Evolutionary conservation across 2,329 filamentous ascomycete genomes (phyloP).

Genomic region (Drechslera avenae): DNA sequence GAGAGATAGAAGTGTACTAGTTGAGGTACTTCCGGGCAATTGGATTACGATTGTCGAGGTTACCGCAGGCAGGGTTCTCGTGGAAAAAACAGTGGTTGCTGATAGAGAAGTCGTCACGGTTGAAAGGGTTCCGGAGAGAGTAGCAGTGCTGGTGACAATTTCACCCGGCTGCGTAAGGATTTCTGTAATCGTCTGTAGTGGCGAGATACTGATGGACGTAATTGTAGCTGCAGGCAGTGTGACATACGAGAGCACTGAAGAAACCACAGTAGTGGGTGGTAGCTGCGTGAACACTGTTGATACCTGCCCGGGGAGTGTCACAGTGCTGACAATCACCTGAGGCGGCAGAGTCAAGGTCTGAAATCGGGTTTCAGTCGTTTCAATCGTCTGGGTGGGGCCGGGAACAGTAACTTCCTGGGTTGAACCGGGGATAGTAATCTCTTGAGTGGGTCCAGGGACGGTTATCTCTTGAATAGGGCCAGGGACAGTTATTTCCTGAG

Average conservation of each 20-base stretch:
- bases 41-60: conserved; percentile 10
- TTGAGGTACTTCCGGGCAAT: conserved; percentile 23
- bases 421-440: not conserved
- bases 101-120: not conserved
- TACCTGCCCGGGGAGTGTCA: conserved; percentile 22
- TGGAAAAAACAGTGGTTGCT: conserved; percentile 11
- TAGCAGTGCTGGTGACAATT: conserved; percentile 7
- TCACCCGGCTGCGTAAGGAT: conserved; percentile 16
- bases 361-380: conserved; percentile 11
- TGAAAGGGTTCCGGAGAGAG: conserved; percentile 4
- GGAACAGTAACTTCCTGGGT: conserved; percentile 7
- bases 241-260: conserved; percentile 28
- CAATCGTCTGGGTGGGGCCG: conserved; percentile 10
- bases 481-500: conserved; percentile 1
- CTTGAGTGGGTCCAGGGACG: conserved; percentile 8
- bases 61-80: conserved; percentile 19
- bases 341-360: conserved; percentile 25
- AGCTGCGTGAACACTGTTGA: conserved; percentile 20
- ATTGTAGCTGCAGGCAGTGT: conserved; percentile 16
- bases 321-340: conserved; percentile 21
- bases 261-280: conserved; percentile 21
- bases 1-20: conserved; percentile 29
- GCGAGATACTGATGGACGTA: conserved; percentile 7
- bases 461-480: not conserved
- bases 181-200: conserved; percentile 7